phyloP scores from a whole-genome alignment of 2,329 filamentous ascomycete species.

The Westerdykella sp. region DNA sequence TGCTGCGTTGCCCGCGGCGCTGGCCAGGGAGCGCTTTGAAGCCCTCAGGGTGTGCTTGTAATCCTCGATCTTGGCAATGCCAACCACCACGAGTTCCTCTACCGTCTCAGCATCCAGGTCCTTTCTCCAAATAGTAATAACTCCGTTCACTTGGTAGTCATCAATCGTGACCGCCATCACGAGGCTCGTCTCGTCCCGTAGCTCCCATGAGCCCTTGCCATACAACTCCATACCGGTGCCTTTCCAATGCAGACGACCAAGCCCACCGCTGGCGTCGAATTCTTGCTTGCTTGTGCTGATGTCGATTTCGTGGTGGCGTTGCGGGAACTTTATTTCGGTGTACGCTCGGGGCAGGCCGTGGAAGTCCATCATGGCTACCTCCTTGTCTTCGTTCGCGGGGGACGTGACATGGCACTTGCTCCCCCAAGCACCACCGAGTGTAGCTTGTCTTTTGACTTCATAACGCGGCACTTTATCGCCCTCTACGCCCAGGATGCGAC shows the following conservation, averaged over 20 bases:
- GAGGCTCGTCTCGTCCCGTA: not conserved
- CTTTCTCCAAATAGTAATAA: not conserved
- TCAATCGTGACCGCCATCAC: not conserved
- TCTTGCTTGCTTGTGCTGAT: conserved; percentile 1
- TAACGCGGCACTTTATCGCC: not conserved
- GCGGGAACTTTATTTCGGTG: too few species aligned
- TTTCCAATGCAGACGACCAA: conserved; percentile 2
- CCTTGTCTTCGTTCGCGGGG: not conserved
- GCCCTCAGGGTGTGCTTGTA: conserved; percentile 1
- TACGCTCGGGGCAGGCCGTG: too few species aligned
- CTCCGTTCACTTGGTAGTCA: not conserved
- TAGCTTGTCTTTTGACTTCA: conserved; percentile 1
- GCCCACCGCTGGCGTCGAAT: conserved; percentile 1
- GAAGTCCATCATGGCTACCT: too few species aligned
- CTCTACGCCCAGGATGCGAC: not conserved
- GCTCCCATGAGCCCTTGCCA: conserved; percentile 1
- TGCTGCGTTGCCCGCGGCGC: too few species aligned
- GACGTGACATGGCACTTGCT: conserved; percentile 1
- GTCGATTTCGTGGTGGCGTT: not conserved
- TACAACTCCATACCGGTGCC: conserved; percentile 1
- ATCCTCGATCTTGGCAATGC: conserved; percentile 1
- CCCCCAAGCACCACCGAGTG: not conserved
- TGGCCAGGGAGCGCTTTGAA: not conserved
- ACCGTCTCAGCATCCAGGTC: conserved; percentile 1
- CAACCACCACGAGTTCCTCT: conserved; percentile 1